Evolutionary conservation across 192 early-diverging fungal genomes (phyloP).

Genomic region (Dissophora globulifera): DNA sequence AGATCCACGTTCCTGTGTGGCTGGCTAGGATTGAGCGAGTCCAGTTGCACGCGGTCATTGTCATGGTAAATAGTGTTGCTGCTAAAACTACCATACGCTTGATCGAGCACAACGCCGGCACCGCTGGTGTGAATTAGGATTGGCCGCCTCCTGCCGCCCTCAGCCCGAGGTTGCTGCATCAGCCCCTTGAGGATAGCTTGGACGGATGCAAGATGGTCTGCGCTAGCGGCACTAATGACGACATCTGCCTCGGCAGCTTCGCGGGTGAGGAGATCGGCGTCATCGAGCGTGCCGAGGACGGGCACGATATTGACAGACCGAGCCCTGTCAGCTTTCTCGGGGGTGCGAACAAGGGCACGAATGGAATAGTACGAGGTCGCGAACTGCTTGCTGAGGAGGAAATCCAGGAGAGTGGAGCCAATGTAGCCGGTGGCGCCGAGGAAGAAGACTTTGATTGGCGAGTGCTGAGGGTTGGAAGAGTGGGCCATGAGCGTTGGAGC

Average conservation of each 20-base stretch:
- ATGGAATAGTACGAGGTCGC: neutral
- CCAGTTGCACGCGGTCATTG: conserved; percentile 19
- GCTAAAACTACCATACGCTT: conserved; percentile 4
- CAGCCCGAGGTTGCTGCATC: neutral
- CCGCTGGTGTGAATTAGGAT: conserved; percentile 49
- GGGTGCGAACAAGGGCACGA: conserved; percentile 34
- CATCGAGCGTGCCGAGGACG: conserved; percentile 39
- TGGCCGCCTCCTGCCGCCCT: conserved; percentile 15
- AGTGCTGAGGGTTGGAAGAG: no score
- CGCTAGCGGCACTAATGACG: conserved; percentile 31
- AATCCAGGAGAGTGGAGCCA: conserved; percentile 21
- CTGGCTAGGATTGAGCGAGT: conserved; percentile 7
- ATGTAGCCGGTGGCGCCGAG: conserved; percentile 42
- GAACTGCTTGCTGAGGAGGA: conserved; percentile 24
- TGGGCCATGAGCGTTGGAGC: neutral
- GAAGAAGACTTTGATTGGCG: conserved; percentile 28
- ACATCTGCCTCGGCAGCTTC: conserved; percentile 40
- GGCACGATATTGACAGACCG: conserved; percentile 37
- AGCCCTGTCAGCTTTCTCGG: conserved; percentile 21
- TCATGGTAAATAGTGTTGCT: conserved; percentile 29
- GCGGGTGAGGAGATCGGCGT: neutral
- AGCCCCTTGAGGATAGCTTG: conserved; percentile 35
- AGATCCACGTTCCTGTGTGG: conserved; percentile 35
- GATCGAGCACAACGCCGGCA: conserved; percentile 34
- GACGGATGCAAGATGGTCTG: conserved; percentile 30